Percentiles rank a stretch among this genome's conserved stretches.
Conservation (phyloP, 2,329 filamentous ascomycete genomes). For the Neofusicoccum cordaticola region DNA sequence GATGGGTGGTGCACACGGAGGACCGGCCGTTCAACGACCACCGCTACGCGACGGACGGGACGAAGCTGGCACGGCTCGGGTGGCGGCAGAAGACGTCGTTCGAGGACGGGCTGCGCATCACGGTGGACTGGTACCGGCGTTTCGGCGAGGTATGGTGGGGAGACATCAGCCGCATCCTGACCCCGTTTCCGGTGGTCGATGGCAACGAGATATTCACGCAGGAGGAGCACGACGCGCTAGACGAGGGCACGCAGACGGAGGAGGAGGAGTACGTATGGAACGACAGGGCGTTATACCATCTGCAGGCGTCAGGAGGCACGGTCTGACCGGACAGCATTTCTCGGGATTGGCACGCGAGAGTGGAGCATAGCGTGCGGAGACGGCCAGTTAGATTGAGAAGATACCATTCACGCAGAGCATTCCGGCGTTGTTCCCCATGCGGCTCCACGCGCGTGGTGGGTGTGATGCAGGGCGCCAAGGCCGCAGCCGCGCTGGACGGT, state of each 20-base stretch:
- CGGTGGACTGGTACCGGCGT: conserved; percentile 39
- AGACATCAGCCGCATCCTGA: conserved; percentile 38
- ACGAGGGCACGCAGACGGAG: conserved; percentile 8
- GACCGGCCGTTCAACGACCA: conserved; percentile 64
- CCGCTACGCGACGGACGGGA: conserved; percentile 38
- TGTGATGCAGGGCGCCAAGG: conserved; percentile 1
- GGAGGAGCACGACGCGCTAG: conserved; percentile 38
- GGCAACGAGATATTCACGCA: conserved; percentile 41
- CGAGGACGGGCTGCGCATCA: conserved; percentile 34
- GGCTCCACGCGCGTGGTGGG: neutral
- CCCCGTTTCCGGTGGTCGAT: conserved; percentile 37
- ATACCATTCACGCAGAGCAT: neutral
- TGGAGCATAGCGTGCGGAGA: neutral
- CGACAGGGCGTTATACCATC: conserved; percentile 25
- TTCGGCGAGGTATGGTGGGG: conserved; percentile 43
- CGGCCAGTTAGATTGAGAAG: conserved; percentile 1
- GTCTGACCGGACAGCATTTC: conserved; percentile 7
- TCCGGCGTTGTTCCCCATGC: neutral
- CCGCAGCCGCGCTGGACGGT: neutral
- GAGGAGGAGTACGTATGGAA: conserved; percentile 27
- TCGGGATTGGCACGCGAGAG: neutral
- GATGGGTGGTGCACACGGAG: conserved; percentile 70
- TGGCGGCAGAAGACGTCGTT: conserved; percentile 37
- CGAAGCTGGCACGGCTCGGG: conserved; percentile 36
- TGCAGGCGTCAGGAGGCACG: conserved; percentile 22